Conservation (phyloP, 306 rosid species). For the Citrullus mucosospermus region DNA sequence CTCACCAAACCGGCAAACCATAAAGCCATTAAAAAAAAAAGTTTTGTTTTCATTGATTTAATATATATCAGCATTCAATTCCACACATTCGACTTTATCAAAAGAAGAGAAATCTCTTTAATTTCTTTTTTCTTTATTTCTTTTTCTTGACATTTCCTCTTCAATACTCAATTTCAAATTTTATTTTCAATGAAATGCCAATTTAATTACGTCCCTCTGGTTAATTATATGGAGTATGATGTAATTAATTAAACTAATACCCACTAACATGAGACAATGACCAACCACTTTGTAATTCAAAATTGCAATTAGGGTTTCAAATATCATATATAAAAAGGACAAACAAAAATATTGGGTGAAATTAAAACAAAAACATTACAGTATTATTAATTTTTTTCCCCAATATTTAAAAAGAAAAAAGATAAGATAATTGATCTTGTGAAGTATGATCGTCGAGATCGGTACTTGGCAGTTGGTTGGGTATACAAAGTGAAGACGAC, state of each 20-base stretch:
- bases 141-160: not conserved
- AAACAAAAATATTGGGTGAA: not conserved
- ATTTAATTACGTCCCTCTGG: no score
- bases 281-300: not conserved
- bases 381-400: not conserved
- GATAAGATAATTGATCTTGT: not conserved
- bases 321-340: not conserved
- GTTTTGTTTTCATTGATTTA: not conserved
- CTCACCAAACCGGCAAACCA: not conserved
- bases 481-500: constrained; percentile 8
- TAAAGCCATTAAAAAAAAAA: not conserved
- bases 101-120: not conserved
- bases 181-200: no score
- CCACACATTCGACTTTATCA: not conserved
- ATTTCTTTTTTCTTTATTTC: no score
- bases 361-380: not conserved
- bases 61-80: not conserved
- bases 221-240: no score
- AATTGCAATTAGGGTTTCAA: not conserved
- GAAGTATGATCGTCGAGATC: not conserved
- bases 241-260: no score
- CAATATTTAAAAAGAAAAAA: not conserved
- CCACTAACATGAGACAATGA: not conserved
- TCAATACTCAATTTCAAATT: not conserved
- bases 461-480: not conserved